Conservation (phyloP, 1,284 basidiomycete genomes). For the Neonothopanus nambi region DNA sequence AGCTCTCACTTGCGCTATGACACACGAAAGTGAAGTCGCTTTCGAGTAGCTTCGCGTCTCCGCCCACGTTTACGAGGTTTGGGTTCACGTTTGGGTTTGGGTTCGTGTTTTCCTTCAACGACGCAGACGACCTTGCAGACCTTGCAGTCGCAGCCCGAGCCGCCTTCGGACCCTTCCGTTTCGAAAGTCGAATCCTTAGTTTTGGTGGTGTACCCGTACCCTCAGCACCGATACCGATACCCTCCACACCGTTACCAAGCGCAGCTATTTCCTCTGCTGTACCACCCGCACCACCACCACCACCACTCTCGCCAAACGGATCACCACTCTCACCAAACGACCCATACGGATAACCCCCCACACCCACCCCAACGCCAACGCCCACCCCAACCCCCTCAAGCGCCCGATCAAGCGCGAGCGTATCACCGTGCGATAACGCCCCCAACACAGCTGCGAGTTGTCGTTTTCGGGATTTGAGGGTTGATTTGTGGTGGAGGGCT, state of each 20-base stretch:
- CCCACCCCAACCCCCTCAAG: conserved; percentile 44
- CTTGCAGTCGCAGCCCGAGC: too few relatives aligned
- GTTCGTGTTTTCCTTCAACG: conserved; percentile 1
- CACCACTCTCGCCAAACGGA: too few relatives aligned
- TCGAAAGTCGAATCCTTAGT: conserved; percentile 32
- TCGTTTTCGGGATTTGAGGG: conserved; percentile 63
- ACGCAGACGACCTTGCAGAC: conserved; percentile 15
- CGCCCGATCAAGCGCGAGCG: conserved; percentile 73
- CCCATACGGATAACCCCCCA: neutral
- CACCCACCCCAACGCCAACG: neutral
- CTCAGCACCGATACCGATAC: conserved; percentile 19
- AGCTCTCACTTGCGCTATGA: conserved; percentile 73
- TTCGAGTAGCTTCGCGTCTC: too few relatives aligned
- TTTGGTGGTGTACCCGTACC: too few relatives aligned
- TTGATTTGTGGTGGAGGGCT: conserved; percentile 72
- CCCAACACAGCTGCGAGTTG: conserved; percentile 69
- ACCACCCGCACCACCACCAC: neutral
- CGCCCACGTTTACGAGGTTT: too few relatives aligned
- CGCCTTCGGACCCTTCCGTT: conserved; percentile 28
- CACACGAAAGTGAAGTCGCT: conserved; percentile 59
- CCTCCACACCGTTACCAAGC: neutral
- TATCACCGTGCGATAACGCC: conserved; percentile 60
- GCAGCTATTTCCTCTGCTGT: neutral
- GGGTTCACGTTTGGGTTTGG: conserved; percentile 4
- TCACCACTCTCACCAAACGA: too few relatives aligned